Evolutionary conservation across 129 eudicot species (phyloP).

Genomic region (Arctium lappa): DNA sequence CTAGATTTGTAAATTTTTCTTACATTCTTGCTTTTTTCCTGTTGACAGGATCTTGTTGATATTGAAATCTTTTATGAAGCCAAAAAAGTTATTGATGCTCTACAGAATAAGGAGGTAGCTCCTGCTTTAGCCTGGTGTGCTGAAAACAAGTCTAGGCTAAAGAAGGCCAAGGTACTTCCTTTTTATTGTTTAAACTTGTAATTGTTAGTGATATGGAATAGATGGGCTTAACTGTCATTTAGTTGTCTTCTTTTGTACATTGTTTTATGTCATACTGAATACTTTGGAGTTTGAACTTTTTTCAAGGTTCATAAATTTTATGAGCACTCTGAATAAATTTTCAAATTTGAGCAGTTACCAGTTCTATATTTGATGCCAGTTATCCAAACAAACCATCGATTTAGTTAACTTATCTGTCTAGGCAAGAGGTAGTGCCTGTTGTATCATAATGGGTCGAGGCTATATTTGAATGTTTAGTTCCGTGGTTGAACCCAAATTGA

Average conservation of each 20-base stretch:
- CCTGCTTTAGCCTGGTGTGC: slow-evolving; percentile 99
- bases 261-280: not conserved
- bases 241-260: not conserved
- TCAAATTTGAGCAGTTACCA: not conserved
- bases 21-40: not conserved
- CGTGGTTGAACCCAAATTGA: not conserved
- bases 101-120: slow-evolving; percentile 74
- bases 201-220: slow-evolving; percentile 2
- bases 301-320: not conserved
- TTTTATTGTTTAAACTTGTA: not conserved
- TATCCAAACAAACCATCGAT: not conserved
- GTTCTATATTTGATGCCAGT: not conserved
- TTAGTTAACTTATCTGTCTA: not conserved
- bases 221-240: not conserved
- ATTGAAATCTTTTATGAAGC: slow-evolving; percentile 96
- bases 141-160: slow-evolving; percentile 89
- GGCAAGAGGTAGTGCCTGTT: not conserved
- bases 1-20: not conserved
- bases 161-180: slow-evolving; percentile 77
- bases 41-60: slow-evolving; percentile 89
- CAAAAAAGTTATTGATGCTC: slow-evolving; percentile 83
- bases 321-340: not conserved
- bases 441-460: slow-evolving; percentile 4
- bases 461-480: slow-evolving; percentile 4
- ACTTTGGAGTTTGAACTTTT: not conserved